A percentile compares a stretch with the other conserved stretches of the same genome.
These are phyloP conservation scores for Phaeotremella skinneri DNA, from an alignment of 768 basidiomycete species.

Conservation along the genomic window DNA sequence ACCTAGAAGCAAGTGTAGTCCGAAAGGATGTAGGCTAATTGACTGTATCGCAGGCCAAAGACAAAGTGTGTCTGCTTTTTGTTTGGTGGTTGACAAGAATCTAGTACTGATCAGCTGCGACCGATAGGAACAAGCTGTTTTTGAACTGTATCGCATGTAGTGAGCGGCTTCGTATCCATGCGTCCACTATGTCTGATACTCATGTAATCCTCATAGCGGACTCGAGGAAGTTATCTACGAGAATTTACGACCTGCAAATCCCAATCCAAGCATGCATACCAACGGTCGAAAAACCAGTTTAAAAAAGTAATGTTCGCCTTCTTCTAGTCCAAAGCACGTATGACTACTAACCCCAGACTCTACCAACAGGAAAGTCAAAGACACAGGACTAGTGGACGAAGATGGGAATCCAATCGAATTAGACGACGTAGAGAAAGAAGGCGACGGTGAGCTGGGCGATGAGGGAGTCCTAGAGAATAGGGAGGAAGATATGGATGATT, in stretches of 20 bases:
- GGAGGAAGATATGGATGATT: constrained; percentile 1
- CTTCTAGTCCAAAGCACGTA: not conserved
- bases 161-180: constrained; percentile 22
- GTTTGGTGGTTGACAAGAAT: constrained; percentile 5
- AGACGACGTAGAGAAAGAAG: constrained; percentile 44
- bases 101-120: constrained; percentile 60
- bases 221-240: constrained; percentile 64
- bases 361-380: constrained; percentile 34
- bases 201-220: constrained; percentile 36
- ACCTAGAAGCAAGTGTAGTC: not conserved
- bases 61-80: constrained; percentile 37
- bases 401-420: constrained; percentile 41
- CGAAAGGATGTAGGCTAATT: not conserved
- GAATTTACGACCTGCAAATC: constrained; percentile 55
- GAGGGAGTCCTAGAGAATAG: constrained; percentile 21
- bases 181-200: not conserved
- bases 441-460: constrained; percentile 43
- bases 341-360: not conserved
- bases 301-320: constrained; percentile 38
- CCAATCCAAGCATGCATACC: constrained; percentile 54
- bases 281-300: constrained; percentile 55
- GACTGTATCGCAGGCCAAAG: constrained; percentile 38
- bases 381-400: constrained; percentile 40
- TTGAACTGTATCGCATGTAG: constrained; percentile 79
- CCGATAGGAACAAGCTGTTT: constrained; percentile 89